Conservation (phyloP, 306 rosid species). For the Quercus mongolica region DNA sequence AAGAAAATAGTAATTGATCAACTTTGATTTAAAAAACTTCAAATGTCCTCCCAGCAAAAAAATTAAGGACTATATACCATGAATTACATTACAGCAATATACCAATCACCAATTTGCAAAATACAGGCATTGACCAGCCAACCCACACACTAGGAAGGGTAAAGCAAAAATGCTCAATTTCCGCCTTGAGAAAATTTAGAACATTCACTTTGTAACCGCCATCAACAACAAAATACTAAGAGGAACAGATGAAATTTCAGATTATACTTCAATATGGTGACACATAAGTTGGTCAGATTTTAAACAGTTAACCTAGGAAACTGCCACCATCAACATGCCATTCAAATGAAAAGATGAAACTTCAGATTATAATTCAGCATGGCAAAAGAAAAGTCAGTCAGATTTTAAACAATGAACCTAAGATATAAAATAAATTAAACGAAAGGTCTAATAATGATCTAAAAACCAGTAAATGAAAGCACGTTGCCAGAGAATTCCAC, state of each 20-base stretch:
- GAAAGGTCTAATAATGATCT: background rate
- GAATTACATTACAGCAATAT: background rate
- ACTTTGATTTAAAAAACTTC: too few species aligned
- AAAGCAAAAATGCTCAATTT: background rate
- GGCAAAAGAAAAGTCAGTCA: background rate
- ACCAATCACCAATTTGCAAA: background rate
- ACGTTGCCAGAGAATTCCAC: slow-evolving; percentile 5
- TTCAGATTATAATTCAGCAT: slow-evolving; percentile 2
- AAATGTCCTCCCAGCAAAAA: too few species aligned
- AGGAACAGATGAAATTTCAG: background rate
- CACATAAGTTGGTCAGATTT: background rate
- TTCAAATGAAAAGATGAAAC: background rate
- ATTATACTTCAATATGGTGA: background rate
- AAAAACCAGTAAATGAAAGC: slow-evolving; percentile 4
- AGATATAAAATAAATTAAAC: background rate
- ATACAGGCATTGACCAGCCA: background rate
- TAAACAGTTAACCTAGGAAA: background rate
- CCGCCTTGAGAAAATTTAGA: background rate
- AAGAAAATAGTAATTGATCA: too few species aligned
- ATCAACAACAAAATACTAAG: background rate
- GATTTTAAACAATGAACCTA: background rate
- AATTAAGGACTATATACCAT: background rate
- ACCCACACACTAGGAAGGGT: background rate
- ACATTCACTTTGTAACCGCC: background rate
- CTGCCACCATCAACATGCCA: background rate